Evolutionary conservation across 2,329 filamentous ascomycete species (phyloP).

Genomic region (Zelopaecilomyces penicillatus): DNA sequence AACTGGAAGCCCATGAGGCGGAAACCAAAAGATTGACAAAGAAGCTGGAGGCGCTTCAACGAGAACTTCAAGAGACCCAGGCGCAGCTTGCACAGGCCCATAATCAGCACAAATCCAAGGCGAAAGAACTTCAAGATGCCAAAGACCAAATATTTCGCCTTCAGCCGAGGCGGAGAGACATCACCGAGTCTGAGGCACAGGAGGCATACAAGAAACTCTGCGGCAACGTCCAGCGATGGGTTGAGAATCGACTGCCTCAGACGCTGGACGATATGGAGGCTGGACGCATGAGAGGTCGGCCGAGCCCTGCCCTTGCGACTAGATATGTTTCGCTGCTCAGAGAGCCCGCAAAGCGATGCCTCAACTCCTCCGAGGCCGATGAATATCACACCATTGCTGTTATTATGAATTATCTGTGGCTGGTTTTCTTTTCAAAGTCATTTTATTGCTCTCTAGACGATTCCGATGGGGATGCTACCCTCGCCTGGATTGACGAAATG

Average conservation of each 20-base stretch:
- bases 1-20: slow-evolving; percentile 23
- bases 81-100: slow-evolving; percentile 23
- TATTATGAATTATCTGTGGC: slow-evolving; percentile 30
- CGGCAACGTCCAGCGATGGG: slow-evolving; percentile 28
- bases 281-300: slow-evolving; percentile 16
- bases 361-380: slow-evolving; percentile 23
- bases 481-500: slow-evolving; percentile 25
- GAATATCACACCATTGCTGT: slow-evolving; percentile 27
- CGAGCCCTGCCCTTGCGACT: slow-evolving; percentile 18
- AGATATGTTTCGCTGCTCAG: slow-evolving; percentile 26
- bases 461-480: slow-evolving; percentile 19
- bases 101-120: slow-evolving; percentile 16
- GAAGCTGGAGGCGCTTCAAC: slow-evolving; percentile 21
- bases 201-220: slow-evolving; percentile 25
- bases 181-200: slow-evolving; percentile 27
- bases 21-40: slow-evolving; percentile 20
- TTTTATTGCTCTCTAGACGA: slow-evolving; percentile 30
- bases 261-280: slow-evolving; percentile 24
- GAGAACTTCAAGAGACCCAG: slow-evolving; percentile 21
- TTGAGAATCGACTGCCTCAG: slow-evolving; percentile 23
- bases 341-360: slow-evolving; percentile 25
- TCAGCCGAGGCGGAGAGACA: slow-evolving; percentile 24
- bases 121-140: slow-evolving; percentile 22
- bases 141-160: slow-evolving; percentile 25
- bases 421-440: slow-evolving; percentile 26